Base-by-base conservation (phyloP, 768 basidiomycete species). In the Serendipita vermifera region DNA sequence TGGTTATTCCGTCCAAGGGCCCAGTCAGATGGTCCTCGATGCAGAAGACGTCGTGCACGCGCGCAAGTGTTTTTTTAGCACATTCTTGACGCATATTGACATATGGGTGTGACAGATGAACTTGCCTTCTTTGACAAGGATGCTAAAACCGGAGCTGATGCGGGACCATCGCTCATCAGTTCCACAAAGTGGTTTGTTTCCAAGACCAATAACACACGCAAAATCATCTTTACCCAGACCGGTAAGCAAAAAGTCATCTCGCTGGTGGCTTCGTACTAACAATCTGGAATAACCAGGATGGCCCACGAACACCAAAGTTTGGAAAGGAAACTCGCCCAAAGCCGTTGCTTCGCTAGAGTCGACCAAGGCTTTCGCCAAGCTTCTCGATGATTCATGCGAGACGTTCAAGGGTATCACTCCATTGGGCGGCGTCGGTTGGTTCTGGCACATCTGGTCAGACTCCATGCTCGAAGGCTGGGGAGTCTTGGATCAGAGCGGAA, bases 241-340 rank as follows among this genome's bases (percentile, higher is more conserved):
- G 39, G 39, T 41, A n/a, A 1, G 39, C 1, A 2, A 20, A 20
- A 7, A 5, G 5, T 6, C 15, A 6, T 26, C 39, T 41, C 1
- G 2, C 15, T n/a, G 5, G 15, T n/a, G 2, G 9, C 6, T n/a
- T 41, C 39, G 39, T 41, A 20, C 26, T 26, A 41, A 41, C 15
- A 41, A n/a, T 38, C n/a, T 38, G 11, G 11, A 38, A 26, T 2
- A 60, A 54, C 54, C 57, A n/a, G 61, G 63, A 33, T 64, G 63
- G 63, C 63, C 63, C 3, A 58, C 53, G 11, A 63, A 58, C 51
- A 46, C 59, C 13, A 43, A 60, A 3, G 54, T 60, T 5, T 63
- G 60, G 60, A 33, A 55, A n/a, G 51, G 62, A 17, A 64, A 64
- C 51, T 53, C 38, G 22, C 35, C 36, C 26, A 55, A 39, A 15